Evolutionary conservation across 495 filamentous ascomycete species (phyloP).

Genomic region (Aspergillus affinis): DNA sequence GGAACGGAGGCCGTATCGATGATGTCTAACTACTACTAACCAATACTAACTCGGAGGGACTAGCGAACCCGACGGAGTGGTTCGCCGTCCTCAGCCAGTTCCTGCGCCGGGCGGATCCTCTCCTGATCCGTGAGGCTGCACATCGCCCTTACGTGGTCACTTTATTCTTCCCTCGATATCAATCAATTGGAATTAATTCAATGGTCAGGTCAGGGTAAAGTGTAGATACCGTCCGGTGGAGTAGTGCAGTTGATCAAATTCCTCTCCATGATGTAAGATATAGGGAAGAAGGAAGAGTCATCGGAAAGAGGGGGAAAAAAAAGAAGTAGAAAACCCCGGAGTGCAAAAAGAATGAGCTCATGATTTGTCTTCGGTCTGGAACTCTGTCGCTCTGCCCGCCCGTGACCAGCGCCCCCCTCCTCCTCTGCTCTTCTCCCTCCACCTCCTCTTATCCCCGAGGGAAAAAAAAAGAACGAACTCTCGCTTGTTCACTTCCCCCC

Average conservation of each 20-base stretch:
- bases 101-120: conserved; percentile 28
- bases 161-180: neutral
- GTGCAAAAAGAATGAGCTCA: conserved; percentile 11
- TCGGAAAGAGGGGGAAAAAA: neutral
- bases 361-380: conserved; percentile 8
- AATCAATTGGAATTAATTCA: neutral
- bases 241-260: too few species aligned
- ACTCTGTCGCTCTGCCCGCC: conserved; percentile 14
- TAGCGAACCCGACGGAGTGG: conserved; percentile 28
- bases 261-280: too few species aligned
- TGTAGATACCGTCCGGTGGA: too few species aligned
- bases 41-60: too few species aligned
- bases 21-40: too few species aligned
- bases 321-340: conserved; percentile 3
- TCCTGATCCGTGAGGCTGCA: conserved; percentile 22
- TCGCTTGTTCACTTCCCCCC: neutral
- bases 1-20: too few species aligned
- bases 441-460: conserved; percentile 8
- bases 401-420: conserved; percentile 7
- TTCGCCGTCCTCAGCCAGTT: conserved; percentile 17
- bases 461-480: neutral
- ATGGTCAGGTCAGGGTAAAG: too few species aligned
- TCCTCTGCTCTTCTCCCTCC: conserved; percentile 12
- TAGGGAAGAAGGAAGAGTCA: too few species aligned
- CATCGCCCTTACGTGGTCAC: neutral